Conservation (phyloP, 139 green algal genomes). For the Chara braunii region DNA sequence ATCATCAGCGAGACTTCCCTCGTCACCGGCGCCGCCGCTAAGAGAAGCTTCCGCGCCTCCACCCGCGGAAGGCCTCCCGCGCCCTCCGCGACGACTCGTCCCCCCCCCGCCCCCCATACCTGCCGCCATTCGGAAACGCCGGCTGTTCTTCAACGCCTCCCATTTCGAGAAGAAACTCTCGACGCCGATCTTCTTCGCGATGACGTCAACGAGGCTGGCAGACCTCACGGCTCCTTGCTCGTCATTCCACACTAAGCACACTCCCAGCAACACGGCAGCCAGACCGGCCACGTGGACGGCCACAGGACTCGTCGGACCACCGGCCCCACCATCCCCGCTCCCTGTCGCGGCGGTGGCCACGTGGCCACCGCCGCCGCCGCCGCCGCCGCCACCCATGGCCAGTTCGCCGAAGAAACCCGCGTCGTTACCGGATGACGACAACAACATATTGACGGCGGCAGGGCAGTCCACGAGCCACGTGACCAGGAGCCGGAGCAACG, state of each 20-base stretch:
- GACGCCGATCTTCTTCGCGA: conserved; percentile 46
- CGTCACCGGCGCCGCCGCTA: too few species aligned
- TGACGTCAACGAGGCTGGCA: conserved; percentile 50
- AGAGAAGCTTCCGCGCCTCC: too few species aligned
- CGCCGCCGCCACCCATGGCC: background rate
- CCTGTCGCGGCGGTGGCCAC: background rate
- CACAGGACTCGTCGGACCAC: conserved; percentile 2
- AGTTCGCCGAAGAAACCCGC: background rate
- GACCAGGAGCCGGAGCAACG: conserved; percentile 57
- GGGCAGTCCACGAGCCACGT: conserved; percentile 60
- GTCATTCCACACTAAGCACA: conserved; percentile 53
- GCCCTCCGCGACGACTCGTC: too few species aligned
- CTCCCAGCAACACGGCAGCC: conserved; percentile 57
- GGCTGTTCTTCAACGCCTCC: conserved; percentile 42
- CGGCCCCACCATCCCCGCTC: too few species aligned
- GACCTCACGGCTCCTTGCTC: conserved; percentile 6
- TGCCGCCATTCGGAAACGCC: too few species aligned
- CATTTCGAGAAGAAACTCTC: conserved; percentile 42
- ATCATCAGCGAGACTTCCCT: too few species aligned
- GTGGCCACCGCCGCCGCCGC: background rate
- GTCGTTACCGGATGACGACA: too few species aligned
- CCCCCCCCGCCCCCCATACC: background rate
- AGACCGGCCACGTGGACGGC: conserved; percentile 47
- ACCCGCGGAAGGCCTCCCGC: too few species aligned
- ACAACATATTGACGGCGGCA: conserved; percentile 44